Conservation (phyloP, 2,329 filamentous ascomycete genomes). For the Colletotrichum sojae region DNA sequence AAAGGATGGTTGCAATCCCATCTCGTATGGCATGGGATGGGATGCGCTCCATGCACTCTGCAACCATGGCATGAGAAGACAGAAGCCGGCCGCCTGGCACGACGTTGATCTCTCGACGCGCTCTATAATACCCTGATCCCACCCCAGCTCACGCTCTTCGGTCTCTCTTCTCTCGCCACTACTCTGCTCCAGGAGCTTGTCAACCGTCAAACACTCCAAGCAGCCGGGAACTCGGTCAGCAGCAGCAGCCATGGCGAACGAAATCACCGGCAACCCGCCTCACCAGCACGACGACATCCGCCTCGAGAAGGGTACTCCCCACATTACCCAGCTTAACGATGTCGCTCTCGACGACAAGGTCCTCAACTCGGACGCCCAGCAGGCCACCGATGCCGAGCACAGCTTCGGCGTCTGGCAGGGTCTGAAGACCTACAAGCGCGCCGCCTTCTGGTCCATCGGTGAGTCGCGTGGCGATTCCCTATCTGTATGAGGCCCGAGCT, state of each 20-base stretch:
- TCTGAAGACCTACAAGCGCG: constrained; percentile 57
- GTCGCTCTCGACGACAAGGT: constrained; percentile 54
- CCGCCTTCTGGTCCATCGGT: constrained; percentile 58
- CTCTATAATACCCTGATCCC: constrained; percentile 30
- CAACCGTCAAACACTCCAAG: constrained; percentile 21
- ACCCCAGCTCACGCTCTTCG: constrained; percentile 13
- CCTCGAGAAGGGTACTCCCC: constrained; percentile 49
- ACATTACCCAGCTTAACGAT: constrained; percentile 50
- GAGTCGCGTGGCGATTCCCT: constrained; percentile 36
- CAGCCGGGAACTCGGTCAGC: constrained; percentile 4
- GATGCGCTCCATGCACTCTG: constrained; percentile 29
- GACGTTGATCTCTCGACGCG: constrained; percentile 22
- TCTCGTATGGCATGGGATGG: neutral
- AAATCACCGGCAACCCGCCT: constrained; percentile 23
- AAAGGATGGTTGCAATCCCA: neutral
- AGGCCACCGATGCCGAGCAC: constrained; percentile 55
- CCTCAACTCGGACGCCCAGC: constrained; percentile 54
- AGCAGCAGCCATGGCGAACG: constrained; percentile 32
- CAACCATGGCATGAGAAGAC: constrained; percentile 21
- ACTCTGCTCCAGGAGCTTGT: constrained; percentile 34
- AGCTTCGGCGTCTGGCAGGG: constrained; percentile 52
- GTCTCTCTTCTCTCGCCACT: constrained; percentile 19
- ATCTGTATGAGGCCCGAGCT: neutral
- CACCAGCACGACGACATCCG: constrained; percentile 43
- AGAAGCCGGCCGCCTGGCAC: constrained; percentile 30